Percentiles rank a stretch among this genome's conserved stretches.
Conservation (phyloP, 2,329 filamentous ascomycete genomes). For the Ceratocystis ficicola region DNA sequence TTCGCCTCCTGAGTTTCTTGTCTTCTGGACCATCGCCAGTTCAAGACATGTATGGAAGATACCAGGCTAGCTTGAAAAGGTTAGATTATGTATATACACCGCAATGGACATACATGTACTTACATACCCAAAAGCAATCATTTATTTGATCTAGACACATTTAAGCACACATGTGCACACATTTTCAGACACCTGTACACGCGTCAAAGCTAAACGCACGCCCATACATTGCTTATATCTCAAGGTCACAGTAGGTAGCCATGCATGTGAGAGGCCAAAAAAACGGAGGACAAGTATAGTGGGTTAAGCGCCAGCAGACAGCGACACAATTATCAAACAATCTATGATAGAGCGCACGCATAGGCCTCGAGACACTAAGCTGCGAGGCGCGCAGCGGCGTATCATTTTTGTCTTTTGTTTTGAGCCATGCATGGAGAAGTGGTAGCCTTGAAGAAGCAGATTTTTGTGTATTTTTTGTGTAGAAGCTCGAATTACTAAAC, state of each 20-base stretch:
- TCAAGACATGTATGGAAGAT: neutral
- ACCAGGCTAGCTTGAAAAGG: neutral
- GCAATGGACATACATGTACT: constrained; percentile 9
- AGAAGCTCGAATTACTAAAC: too few relatives aligned
- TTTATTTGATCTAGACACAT: neutral
- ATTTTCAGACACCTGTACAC: neutral
- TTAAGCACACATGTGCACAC: neutral
- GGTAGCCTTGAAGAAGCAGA: too few relatives aligned
- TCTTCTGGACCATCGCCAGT: neutral
- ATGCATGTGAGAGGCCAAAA: neutral
- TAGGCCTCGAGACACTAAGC: too few relatives aligned
- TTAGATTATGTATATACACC: constrained; percentile 7
- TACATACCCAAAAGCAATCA: neutral
- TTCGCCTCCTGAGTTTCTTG: neutral
- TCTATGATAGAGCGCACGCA: too few relatives aligned
- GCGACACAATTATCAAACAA: too few relatives aligned
- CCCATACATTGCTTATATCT: neutral
- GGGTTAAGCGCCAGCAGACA: too few relatives aligned
- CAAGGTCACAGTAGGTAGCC: neutral
- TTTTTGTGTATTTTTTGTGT: too few relatives aligned
- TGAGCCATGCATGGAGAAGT: too few relatives aligned
- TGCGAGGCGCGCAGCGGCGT: too few relatives aligned
- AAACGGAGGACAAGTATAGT: neutral
- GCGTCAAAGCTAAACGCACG: neutral
- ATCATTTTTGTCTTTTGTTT: too few relatives aligned